Conservation (phyloP, 345 rosid species). For the Eucalyptus sp. region DNA sequence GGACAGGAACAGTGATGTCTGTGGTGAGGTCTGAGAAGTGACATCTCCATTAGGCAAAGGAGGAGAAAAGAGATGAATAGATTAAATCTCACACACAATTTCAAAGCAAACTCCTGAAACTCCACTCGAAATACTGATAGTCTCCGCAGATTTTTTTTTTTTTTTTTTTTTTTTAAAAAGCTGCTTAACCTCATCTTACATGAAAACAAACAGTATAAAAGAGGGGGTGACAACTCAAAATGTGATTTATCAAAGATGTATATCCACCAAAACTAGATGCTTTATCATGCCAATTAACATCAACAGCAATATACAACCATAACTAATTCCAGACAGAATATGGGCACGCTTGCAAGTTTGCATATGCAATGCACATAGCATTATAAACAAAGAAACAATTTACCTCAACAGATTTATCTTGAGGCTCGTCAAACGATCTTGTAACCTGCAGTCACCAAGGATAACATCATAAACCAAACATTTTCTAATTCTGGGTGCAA, state of each 20-base stretch:
- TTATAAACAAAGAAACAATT: not conserved
- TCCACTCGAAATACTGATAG: not conserved
- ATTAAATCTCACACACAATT: not conserved
- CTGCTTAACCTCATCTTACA: not conserved
- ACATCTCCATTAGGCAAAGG: not conserved
- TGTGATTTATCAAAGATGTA: not conserved
- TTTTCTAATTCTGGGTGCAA: not conserved
- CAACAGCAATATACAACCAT: not conserved
- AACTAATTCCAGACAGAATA: not conserved
- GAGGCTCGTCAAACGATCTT: slow-evolving; percentile 24
- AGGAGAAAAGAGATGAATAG: not conserved
- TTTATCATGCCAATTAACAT: not conserved
- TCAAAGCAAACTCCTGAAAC: not conserved
- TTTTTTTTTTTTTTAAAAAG: not conserved
- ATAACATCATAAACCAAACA: not conserved
- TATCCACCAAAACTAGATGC: not conserved
- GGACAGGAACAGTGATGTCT: not conserved
- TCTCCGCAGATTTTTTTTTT: not conserved
- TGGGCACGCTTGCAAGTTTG: not conserved
- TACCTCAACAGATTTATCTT: slow-evolving; percentile 52
- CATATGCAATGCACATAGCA: not conserved
- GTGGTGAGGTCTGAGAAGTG: not conserved
- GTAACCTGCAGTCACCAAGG: slow-evolving; percentile 27
- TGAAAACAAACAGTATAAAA: not conserved
- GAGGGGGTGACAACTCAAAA: not conserved